Conservation (phyloP, 139 green algal genomes). For the Coelastrella sp. region DNA sequence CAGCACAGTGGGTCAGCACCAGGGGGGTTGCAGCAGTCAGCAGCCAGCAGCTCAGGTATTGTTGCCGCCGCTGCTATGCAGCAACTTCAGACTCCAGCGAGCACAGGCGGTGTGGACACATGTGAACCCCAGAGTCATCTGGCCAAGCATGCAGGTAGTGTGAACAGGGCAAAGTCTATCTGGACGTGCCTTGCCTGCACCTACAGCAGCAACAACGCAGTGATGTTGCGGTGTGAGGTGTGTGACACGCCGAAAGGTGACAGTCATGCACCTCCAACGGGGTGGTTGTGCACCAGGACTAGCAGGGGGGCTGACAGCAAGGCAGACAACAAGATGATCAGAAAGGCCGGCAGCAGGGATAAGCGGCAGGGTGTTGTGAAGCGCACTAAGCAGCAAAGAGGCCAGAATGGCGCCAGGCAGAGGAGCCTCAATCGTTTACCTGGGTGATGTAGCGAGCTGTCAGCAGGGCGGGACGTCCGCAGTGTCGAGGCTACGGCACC, state of each 20-base stretch:
- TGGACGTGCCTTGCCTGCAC: conserved; percentile 35
- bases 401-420: not conserved
- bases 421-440: not conserved
- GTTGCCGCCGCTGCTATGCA: not conserved
- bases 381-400: not conserved
- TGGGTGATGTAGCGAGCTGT: not conserved
- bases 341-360: not conserved
- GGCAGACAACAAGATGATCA: not conserved
- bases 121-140: no score
- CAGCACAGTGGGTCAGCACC: not conserved
- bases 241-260: conserved; percentile 26
- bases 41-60: not conserved
- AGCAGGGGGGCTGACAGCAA: not conserved
- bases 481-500: not conserved
- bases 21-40: not conserved
- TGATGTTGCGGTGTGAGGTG: conserved; percentile 29
- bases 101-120: no score
- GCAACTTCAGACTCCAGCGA: no score
- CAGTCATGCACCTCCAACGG: not conserved
- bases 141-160: no score
- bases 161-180: not conserved
- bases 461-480: not conserved
- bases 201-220: conserved; percentile 20
- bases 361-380: not conserved
- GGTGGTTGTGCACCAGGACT: not conserved